Percentiles rank a stretch among this genome's conserved stretches.
These are phyloP conservation scores for Dendrocalamus latiflorus DNA, from an alignment of 202 grass and related monocot genomes.

Conservation along the genomic window DNA sequence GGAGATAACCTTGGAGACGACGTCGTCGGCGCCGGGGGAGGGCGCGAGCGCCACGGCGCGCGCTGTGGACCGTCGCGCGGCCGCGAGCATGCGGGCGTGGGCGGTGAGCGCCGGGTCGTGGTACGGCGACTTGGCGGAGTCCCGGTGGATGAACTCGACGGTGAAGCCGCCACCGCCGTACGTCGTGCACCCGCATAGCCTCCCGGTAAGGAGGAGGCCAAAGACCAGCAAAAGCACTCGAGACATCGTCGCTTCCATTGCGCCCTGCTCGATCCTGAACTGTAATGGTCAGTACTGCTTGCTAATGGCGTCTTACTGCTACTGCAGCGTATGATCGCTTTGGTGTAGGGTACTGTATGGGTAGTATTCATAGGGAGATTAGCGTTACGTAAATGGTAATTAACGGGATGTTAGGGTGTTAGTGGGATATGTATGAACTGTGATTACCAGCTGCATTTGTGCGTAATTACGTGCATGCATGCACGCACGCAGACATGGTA, in stretches of 20 bases:
- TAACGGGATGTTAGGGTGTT: neutral
- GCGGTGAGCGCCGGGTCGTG: constrained; percentile 23
- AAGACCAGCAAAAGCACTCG: neutral
- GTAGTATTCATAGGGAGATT: constrained; percentile 7
- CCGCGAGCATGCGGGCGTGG: constrained; percentile 24
- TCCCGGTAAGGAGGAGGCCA: neutral
- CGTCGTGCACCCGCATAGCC: neutral
- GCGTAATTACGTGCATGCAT: neutral
- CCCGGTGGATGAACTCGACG: constrained; percentile 62
- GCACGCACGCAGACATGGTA: neutral
- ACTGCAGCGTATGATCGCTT: neutral
- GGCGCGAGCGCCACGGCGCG: constrained; percentile 17
- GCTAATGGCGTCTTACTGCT: constrained; percentile 8
- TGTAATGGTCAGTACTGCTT: neutral
- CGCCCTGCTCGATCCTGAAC: neutral
- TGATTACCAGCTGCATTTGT: neutral
- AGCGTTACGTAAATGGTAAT: neutral
- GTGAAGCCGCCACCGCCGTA: constrained; percentile 27
- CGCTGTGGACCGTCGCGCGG: constrained; percentile 25
- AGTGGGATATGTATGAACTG: neutral
- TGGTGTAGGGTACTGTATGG: neutral
- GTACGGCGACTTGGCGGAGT: constrained; percentile 55
- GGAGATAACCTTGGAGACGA: constrained; percentile 33
- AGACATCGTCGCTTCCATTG: neutral
- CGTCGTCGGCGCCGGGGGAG: neutral